Percentiles rank a stretch among this genome's conserved stretches.
phyloP scores from a whole-genome alignment of 2,329 filamentous ascomycete genomes.

The Alternaria rosae region DNA sequence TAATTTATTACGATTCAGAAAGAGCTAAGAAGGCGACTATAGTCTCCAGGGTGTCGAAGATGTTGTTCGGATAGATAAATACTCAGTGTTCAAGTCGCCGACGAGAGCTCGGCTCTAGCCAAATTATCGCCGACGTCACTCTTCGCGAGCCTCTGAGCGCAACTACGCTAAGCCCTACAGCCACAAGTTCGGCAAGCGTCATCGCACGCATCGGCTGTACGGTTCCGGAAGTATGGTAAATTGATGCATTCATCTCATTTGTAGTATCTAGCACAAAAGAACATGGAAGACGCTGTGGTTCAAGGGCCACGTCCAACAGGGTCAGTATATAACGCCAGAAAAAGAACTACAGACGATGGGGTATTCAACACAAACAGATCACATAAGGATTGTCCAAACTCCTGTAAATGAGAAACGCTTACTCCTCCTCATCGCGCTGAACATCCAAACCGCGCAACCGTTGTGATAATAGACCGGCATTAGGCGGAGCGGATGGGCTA shows the following conservation, averaged over 20 bases:
- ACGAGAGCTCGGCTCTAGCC: constrained; percentile 26
- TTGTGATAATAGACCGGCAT: constrained; percentile 74
- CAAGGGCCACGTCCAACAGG: not conserved
- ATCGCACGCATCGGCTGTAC: not conserved
- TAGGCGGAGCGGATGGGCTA: constrained; percentile 64
- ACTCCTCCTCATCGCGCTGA: constrained; percentile 37
- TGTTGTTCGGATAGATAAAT: not conserved
- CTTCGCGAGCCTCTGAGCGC: constrained; percentile 14
- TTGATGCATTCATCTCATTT: not conserved
- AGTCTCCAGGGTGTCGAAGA: not conserved
- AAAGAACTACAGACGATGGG: not conserved
- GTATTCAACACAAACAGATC: constrained; percentile 2
- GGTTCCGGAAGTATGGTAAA: not conserved
- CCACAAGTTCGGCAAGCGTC: not conserved
- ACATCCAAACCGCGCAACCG: constrained; percentile 70
- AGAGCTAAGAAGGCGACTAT: not conserved
- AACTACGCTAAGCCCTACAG: constrained; percentile 13
- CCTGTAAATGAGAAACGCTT: not conserved
- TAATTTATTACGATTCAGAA: not conserved
- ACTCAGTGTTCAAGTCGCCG: constrained; percentile 2
- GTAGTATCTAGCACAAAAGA: not conserved
- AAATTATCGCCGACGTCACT: constrained; percentile 35
- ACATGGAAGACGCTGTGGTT: not conserved
- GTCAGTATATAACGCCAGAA: not conserved
- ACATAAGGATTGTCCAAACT: not conserved